Conservation (phyloP, 805 yeast genomes). For the Starmerella gropengiesseri region DNA sequence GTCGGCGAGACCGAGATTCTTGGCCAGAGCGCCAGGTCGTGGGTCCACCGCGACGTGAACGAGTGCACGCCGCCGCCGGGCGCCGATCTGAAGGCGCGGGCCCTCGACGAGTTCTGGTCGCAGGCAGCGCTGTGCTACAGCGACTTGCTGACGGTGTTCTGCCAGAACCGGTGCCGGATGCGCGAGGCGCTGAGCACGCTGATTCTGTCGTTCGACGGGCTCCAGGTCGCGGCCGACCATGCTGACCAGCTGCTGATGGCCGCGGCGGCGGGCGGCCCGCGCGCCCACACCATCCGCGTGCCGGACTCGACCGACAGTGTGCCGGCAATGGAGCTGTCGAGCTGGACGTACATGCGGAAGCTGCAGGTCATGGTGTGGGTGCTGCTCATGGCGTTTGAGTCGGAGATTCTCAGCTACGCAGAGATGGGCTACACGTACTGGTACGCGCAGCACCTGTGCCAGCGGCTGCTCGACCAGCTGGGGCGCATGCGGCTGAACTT, state of each 20-base stretch:
- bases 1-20: slow-evolving; percentile 15
- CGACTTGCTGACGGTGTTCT: slow-evolving; percentile 38
- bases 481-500: slow-evolving; percentile 31
- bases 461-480: slow-evolving; percentile 36
- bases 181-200: slow-evolving; percentile 59
- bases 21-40: slow-evolving; percentile 17
- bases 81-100: slow-evolving; percentile 20
- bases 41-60: slow-evolving; percentile 34
- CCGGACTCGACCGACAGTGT: slow-evolving; percentile 1
- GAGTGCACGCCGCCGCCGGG: slow-evolving; percentile 27
- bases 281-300: slow-evolving; percentile 26
- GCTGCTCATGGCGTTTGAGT: slow-evolving; percentile 62
- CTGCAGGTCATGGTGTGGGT: slow-evolving; percentile 60
- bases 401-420: slow-evolving; percentile 59
- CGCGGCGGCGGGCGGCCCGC: slow-evolving; percentile 17
- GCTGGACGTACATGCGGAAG: slow-evolving; percentile 59
- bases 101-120: slow-evolving; percentile 27
- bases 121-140: slow-evolving; percentile 35
- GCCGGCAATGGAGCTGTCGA: slow-evolving; percentile 50
- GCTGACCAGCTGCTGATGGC: slow-evolving; percentile 39
- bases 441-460: slow-evolving; percentile 46
- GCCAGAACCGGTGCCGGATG: slow-evolving; percentile 69
- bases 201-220: slow-evolving; percentile 57
- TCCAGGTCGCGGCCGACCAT: slow-evolving; percentile 64
- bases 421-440: slow-evolving; percentile 61